Conservation (phyloP, 306 rosid genomes). For the Rosa chinensis region DNA sequence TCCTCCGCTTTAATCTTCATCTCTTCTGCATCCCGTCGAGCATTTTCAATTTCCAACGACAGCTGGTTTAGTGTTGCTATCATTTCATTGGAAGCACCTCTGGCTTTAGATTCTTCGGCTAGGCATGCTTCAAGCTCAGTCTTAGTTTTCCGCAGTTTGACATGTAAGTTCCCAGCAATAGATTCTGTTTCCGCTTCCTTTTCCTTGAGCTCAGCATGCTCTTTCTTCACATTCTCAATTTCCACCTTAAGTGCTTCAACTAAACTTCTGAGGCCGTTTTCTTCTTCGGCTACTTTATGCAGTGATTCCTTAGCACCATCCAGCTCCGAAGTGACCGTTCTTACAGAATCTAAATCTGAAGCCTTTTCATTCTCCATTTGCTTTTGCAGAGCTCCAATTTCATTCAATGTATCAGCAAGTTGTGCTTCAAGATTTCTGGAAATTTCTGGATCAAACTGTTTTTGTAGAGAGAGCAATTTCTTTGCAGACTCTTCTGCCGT, state of each 20-base stretch:
- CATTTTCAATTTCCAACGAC: conserved; percentile 62
- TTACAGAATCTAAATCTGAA: conserved; percentile 68
- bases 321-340: conserved; percentile 72
- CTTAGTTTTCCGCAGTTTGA: conserved; percentile 68
- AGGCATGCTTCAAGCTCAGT: conserved; percentile 78
- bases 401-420: conserved; percentile 56
- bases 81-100: conserved; percentile 80
- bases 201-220: conserved; percentile 76
- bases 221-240: conserved; percentile 80
- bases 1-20: conserved; percentile 67
- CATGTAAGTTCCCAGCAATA: conserved; percentile 73
- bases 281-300: conserved; percentile 87
- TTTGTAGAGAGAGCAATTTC: conserved; percentile 53
- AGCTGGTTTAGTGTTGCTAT: conserved; percentile 69
- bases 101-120: conserved; percentile 72
- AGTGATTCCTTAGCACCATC: conserved; percentile 87
- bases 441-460: conserved; percentile 63
- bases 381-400: conserved; percentile 64
- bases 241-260: conserved; percentile 78
- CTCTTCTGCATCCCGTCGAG: conserved; percentile 69
- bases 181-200: conserved; percentile 92
- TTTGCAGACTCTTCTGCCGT: conserved; percentile 62
- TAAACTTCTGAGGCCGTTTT: conserved; percentile 69
- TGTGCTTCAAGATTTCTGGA: conserved; percentile 60
- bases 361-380: conserved; percentile 74